Evolutionary conservation across 2,329 filamentous ascomycete genomes (phyloP), one percentile per base, ranked within the genome.

Genomic region (Pyrenophora graminea): DNA sequence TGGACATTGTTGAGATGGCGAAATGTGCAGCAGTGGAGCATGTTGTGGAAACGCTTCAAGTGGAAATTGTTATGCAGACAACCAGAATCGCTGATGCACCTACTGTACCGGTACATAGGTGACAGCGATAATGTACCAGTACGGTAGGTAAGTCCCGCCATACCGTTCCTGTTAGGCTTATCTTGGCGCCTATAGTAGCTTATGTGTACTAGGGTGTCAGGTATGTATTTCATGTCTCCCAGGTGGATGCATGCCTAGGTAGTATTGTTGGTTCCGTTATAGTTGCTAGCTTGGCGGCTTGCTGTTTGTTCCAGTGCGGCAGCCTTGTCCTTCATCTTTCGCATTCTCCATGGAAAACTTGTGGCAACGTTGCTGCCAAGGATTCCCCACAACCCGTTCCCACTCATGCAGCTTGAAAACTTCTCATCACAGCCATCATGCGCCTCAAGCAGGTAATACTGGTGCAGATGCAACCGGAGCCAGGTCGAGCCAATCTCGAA

Each of bases 221-320:
- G 19, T 21, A 19, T 5, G 19, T 19, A 21, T 21, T 21, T 21
- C 5, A 21, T 21, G 19, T 21, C 5, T 3, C 19, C 19, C 5
- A 21, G 19, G 19, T 21, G 19, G 19, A 21, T 21, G 19, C 19
- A 21, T 21, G 3, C 19, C 3, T 12, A 12, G 3, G 10, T 30
- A 30, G 27, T 10, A 9, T 12, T 30, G 10, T 12, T 30, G 9
- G 27, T 30, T 12, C 3, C 9, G 27, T 30, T 30, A 17, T 10
- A 33, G 31, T 44, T 27, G n/a, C 10, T 33, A 31, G 19, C 45
- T 48, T 48, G 49, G 39, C 49, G 21, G 18, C 27, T 23, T 19
- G 19, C 30, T 30, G 18, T 34, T 33, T 44, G 23, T 31, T 18
- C 33, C 44, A 9, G 18, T 38, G 23, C 37, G 7, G 18, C 40